These are phyloP conservation scores for Phlyctochytrium bullatum DNA, from an alignment of 192 early-diverging fungal genomes.

Conservation along the genomic window DNA sequence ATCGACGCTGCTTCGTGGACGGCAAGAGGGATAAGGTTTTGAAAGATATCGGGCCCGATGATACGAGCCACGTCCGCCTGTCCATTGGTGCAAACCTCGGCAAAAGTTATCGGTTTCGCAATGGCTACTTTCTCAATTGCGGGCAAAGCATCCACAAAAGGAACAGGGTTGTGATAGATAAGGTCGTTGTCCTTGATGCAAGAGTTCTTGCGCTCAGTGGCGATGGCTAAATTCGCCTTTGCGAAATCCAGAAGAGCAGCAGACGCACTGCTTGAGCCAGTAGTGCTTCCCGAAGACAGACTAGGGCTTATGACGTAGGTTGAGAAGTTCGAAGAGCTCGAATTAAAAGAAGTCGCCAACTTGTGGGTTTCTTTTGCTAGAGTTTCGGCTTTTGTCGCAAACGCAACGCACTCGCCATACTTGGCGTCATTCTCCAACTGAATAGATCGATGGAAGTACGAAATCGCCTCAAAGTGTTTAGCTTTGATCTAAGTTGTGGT, in stretches of 20 bases:
- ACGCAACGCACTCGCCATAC: constrained; percentile 83
- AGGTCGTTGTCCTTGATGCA: constrained; percentile 92
- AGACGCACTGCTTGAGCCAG: constrained; percentile 38
- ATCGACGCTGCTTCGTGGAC: constrained; percentile 90
- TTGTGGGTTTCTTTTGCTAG: constrained; percentile 84
- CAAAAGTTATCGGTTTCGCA: constrained; percentile 76
- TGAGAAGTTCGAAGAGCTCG: constrained; percentile 50
- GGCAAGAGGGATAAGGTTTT: constrained; percentile 81
- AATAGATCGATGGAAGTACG: constrained; percentile 82
- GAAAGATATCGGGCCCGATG: constrained; percentile 88
- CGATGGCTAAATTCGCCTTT: constrained; percentile 60
- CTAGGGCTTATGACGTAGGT: not conserved
- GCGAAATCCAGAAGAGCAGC: constrained; percentile 72
- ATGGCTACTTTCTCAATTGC: constrained; percentile 82
- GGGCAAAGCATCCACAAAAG: constrained; percentile 72
- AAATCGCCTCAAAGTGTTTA: constrained; percentile 80
- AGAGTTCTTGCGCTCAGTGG: constrained; percentile 67
- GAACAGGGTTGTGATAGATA: constrained; percentile 88
- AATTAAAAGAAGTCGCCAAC: constrained; percentile 67
- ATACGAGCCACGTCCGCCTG: constrained; percentile 78
- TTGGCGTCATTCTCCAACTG: constrained; percentile 73
- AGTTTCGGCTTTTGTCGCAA: constrained; percentile 72
- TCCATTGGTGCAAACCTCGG: constrained; percentile 62
- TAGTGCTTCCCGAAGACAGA: not conserved
- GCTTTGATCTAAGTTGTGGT: constrained; percentile 68